Conservation (phyloP, 371 early-diverging fungal genomes). For the Mucor indicus region DNA sequence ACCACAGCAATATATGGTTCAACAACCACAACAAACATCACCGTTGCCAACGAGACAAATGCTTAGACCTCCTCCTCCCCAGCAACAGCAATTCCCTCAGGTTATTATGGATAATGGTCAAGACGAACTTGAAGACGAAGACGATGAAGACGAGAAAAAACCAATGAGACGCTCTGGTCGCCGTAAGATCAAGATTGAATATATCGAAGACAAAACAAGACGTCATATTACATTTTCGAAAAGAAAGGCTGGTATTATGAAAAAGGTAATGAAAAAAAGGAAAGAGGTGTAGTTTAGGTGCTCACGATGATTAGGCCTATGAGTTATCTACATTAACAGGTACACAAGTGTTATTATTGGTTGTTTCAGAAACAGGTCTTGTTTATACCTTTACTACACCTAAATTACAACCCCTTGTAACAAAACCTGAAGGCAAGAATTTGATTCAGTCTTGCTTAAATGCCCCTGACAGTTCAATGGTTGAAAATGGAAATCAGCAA, state of each 20-base stretch:
- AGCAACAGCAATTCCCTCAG: too few species aligned
- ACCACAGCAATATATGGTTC: too few species aligned
- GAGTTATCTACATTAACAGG: slow-evolving; percentile 96
- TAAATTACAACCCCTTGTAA: slow-evolving; percentile 94
- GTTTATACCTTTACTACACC: slow-evolving; percentile 98
- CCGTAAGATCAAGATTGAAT: slow-evolving; percentile 96
- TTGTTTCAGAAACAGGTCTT: slow-evolving; percentile 96
- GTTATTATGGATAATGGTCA: too few species aligned
- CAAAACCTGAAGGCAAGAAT: slow-evolving; percentile 90
- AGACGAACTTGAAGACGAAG: slow-evolving; percentile 54
- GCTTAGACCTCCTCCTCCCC: too few species aligned
- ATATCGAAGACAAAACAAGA: slow-evolving; percentile 93
- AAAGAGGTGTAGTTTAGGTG: too few species aligned
- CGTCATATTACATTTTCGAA: slow-evolving; percentile 98
- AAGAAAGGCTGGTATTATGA: slow-evolving; percentile 99
- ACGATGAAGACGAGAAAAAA: slow-evolving; percentile 46
- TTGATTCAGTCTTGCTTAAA: slow-evolving; percentile 95
- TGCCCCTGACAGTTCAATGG: slow-evolving; percentile 81
- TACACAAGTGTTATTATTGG: slow-evolving; percentile 93
- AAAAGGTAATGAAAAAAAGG: slow-evolving; percentile 67
- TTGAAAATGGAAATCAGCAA: too few species aligned
- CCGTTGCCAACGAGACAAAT: too few species aligned
- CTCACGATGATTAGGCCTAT: slow-evolving; percentile 72
- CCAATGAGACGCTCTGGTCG: slow-evolving; percentile 74
- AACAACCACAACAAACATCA: too few species aligned